These are phyloP conservation scores for Aurifilum marmelostoma DNA, from an alignment of 2,329 filamentous ascomycete genomes.

Conservation along the genomic window DNA sequence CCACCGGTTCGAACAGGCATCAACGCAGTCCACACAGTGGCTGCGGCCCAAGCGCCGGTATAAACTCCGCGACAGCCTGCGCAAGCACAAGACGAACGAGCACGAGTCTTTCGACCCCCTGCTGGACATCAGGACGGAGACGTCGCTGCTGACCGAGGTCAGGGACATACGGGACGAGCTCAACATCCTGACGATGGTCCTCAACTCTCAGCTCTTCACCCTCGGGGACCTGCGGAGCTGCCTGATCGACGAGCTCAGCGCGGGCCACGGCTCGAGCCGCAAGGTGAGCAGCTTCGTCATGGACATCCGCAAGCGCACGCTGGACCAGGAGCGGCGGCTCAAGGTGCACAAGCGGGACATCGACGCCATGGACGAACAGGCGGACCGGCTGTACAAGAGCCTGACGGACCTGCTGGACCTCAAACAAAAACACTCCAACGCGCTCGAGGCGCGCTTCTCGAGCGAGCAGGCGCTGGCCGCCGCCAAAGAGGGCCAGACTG, in stretches of 20 bases:
- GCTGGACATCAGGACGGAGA: slow-evolving; percentile 64
- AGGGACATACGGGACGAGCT: slow-evolving; percentile 73
- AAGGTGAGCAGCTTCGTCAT: slow-evolving; percentile 27
- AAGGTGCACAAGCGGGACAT: slow-evolving; percentile 63
- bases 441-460: slow-evolving; percentile 65
- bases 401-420: slow-evolving; percentile 67
- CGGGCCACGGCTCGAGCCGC: slow-evolving; percentile 38
- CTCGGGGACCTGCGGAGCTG: slow-evolving; percentile 50
- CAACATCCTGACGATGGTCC: slow-evolving; percentile 62
- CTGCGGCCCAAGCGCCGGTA: slow-evolving; percentile 39
- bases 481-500: slow-evolving; percentile 51
- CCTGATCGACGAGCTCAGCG: slow-evolving; percentile 42
- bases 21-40: slow-evolving; percentile 58
- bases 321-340: slow-evolving; percentile 60
- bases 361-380: slow-evolving; percentile 66
- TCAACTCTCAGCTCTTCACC: slow-evolving; percentile 53
- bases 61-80: slow-evolving; percentile 29
- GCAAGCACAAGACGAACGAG: slow-evolving; percentile 39
- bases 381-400: slow-evolving; percentile 60
- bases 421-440: slow-evolving; percentile 72
- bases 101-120: slow-evolving; percentile 55
- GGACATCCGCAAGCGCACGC: slow-evolving; percentile 54
- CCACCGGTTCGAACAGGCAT: slow-evolving; percentile 61
- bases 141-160: slow-evolving; percentile 63
- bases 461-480: slow-evolving; percentile 65